Evolutionary conservation across 208 protist genomes (phyloP), one percentile per base, ranked within the genome.

Genomic region (Balamuthia mandrillaris): DNA sequence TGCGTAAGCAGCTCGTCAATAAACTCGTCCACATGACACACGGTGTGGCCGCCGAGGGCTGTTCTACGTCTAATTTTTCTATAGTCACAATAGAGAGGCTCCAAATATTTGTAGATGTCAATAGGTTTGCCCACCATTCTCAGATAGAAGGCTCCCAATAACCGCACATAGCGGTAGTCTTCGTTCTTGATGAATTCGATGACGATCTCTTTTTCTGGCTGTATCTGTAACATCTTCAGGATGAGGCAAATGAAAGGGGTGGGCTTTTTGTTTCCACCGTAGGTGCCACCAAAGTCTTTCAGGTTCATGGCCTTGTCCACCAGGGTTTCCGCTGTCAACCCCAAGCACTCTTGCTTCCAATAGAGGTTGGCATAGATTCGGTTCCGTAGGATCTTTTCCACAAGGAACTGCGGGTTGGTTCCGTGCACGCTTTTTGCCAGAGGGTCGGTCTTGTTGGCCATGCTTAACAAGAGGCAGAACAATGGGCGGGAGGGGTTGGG

Each of bases 291-390:
- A 84, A 95, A 81, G 35, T 87, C 61, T 10, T 92, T 86, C 2
- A 97, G 75, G 49, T 91, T 88, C 63, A 96, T 90, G 9, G 95
- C 95, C 66, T 94, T 94, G 41, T 97, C 95, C 41, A 96, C 87
- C 3, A 97, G 33, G 9, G 84, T 88, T 45, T 95, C 90, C 33
- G 90, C 94, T 63, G 89, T 95, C 5, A 97, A 86, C 3, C 86
- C 95, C 82, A 97, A 96, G 84, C 95, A 97, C 29, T 96, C 89
- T 61, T 96, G 92, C 61, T 97, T 97, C 93, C 95, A 97, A 86
- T 96, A 97, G 0, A 45, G 51, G 29, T 86, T 77, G 21, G 88
- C 86, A 58, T 94, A 91, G 63, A 97, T 96, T 39, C 93, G 90
- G 5, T 84, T 82, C n/a, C 95, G 85, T 31, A 95, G 29, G 56